Percentiles rank a stretch among this genome's conserved stretches.
phyloP scores from a whole-genome alignment of 2,329 filamentous ascomycete species.

The Aspergillus calidoustus region DNA sequence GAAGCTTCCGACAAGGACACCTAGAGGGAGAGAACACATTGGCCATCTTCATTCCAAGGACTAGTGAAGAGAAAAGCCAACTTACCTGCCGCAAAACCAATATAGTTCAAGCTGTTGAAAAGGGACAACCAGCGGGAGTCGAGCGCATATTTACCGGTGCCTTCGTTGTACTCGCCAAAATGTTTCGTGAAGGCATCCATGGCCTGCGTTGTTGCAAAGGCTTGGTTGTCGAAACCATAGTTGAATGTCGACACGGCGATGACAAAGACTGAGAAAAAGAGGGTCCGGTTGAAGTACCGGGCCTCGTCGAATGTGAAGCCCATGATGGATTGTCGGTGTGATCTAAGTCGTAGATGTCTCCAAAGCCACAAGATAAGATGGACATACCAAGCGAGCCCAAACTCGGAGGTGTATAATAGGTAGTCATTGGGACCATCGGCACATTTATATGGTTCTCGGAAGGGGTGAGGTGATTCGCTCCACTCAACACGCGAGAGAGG shows the following conservation, averaged over 20 bases:
- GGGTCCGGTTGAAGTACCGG: slow-evolving; percentile 17
- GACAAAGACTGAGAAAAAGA: slow-evolving; percentile 23
- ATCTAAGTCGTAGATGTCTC: not conserved
- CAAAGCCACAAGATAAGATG: not conserved
- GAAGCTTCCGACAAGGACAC: slow-evolving; percentile 34
- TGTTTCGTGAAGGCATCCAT: slow-evolving; percentile 43
- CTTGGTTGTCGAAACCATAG: slow-evolving; percentile 49
- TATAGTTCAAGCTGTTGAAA: slow-evolving; percentile 28
- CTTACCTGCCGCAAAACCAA: slow-evolving; percentile 20
- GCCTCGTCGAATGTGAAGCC: not conserved
- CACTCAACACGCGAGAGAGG: not conserved
- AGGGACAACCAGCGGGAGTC: slow-evolving; percentile 41
- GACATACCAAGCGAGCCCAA: not conserved
- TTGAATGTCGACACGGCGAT: slow-evolving; percentile 46
- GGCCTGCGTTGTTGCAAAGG: slow-evolving; percentile 43
- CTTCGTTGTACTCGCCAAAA: slow-evolving; percentile 37
- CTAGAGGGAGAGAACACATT: slow-evolving; percentile 15
- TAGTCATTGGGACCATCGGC: not conserved
- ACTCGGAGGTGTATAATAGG: not conserved
- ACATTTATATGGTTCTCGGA: not conserved
- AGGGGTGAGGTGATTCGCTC: not conserved
- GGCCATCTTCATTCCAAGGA: not conserved
- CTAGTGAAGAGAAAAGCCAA: not conserved
- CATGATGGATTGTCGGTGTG: not conserved
- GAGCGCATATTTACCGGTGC: slow-evolving; percentile 31